These are phyloP conservation scores for Cladosporium sp. DNA, from an alignment of 2,329 filamentous ascomycete genomes.

Conservation along the genomic window DNA sequence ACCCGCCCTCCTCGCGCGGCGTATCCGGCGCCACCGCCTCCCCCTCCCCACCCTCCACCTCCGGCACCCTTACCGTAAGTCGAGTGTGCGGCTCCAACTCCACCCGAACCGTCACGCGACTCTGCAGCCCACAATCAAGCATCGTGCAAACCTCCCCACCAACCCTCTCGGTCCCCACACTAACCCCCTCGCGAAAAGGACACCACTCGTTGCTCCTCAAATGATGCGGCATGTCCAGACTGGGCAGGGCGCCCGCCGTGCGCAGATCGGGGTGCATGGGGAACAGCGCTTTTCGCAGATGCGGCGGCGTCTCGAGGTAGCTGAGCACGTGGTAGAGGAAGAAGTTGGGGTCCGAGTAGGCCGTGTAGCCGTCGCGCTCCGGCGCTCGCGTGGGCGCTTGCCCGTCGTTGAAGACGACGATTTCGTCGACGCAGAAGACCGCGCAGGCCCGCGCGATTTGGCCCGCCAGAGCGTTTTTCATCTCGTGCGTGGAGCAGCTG, in stretches of 20 bases:
- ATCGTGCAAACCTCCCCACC: constrained; percentile 33
- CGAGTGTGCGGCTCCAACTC: constrained; percentile 65
- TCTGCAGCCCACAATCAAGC: constrained; percentile 48
- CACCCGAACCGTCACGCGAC: constrained; percentile 50
- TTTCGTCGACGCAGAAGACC: constrained; percentile 79
- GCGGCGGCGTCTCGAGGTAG: constrained; percentile 79
- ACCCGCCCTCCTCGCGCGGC: constrained; percentile 70
- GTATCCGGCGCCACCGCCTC: constrained; percentile 55
- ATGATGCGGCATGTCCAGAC: constrained; percentile 81
- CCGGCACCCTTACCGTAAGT: constrained; percentile 64
- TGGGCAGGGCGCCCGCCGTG: constrained; percentile 67
- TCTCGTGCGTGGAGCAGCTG: constrained; percentile 68
- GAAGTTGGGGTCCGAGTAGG: constrained; percentile 69
- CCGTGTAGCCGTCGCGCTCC: constrained; percentile 53
- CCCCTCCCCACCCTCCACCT: constrained; percentile 13
- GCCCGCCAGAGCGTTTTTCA: constrained; percentile 67
- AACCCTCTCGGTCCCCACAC: constrained; percentile 38
- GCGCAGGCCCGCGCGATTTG: constrained; percentile 75
- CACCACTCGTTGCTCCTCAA: constrained; percentile 71
- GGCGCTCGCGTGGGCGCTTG: constrained; percentile 29
- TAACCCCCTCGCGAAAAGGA: constrained; percentile 73
- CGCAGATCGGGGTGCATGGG: constrained; percentile 73
- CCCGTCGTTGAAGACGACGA: constrained; percentile 77
- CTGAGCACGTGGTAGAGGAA: constrained; percentile 74
- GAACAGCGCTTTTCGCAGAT: constrained; percentile 72